phyloP scores from a whole-genome alignment of 1,284 basidiomycete genomes.

The Moniliella sp. region DNA sequence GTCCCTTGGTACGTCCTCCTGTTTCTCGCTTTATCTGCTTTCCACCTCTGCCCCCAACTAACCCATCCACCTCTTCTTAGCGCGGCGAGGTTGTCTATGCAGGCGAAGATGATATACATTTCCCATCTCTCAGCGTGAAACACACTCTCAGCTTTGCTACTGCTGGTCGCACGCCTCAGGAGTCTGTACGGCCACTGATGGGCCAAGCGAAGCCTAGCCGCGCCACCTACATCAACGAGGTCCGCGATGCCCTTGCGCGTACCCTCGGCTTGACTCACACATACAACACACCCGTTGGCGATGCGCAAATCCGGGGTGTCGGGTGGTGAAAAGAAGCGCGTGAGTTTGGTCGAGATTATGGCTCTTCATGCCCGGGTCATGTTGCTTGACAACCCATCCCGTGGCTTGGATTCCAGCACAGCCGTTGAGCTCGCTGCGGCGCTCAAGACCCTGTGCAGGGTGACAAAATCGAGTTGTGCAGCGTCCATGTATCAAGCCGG shows the following conservation, averaged over 20 bases:
- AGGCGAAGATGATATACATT: slow-evolving; percentile 4
- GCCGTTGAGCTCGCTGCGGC: slow-evolving; percentile 20
- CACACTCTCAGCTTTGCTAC: slow-evolving; percentile 19
- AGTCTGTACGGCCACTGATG: neutral
- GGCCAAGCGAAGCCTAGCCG: slow-evolving; percentile 2
- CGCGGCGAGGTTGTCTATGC: slow-evolving; percentile 1
- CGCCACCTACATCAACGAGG: slow-evolving; percentile 6
- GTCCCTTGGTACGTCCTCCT: slow-evolving; percentile 12
- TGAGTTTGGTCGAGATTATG: slow-evolving; percentile 33
- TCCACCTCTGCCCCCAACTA: slow-evolving; percentile 2
- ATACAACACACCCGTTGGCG: slow-evolving; percentile 33
- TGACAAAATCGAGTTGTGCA: slow-evolving; percentile 9
- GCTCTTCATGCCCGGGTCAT: slow-evolving; percentile 15
- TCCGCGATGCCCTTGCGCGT: slow-evolving; percentile 17
- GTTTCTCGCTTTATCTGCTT: neutral
- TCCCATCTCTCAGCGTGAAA: slow-evolving; percentile 14
- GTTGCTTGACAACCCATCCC: slow-evolving; percentile 20
- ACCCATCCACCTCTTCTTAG: neutral
- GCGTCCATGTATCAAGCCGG: slow-evolving; percentile 24
- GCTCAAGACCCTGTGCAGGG: slow-evolving; percentile 17
- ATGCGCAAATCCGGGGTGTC: slow-evolving; percentile 17
- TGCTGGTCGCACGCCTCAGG: neutral
- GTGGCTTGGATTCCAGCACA: slow-evolving; percentile 21
- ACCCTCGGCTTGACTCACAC: slow-evolving; percentile 21
- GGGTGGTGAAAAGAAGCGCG: slow-evolving; percentile 37